A percentile compares a stretch with the other conserved stretches of the same genome.
Conservation (phyloP, 1,284 basidiomycete genomes). For the Rhodofomes roseus region DNA sequence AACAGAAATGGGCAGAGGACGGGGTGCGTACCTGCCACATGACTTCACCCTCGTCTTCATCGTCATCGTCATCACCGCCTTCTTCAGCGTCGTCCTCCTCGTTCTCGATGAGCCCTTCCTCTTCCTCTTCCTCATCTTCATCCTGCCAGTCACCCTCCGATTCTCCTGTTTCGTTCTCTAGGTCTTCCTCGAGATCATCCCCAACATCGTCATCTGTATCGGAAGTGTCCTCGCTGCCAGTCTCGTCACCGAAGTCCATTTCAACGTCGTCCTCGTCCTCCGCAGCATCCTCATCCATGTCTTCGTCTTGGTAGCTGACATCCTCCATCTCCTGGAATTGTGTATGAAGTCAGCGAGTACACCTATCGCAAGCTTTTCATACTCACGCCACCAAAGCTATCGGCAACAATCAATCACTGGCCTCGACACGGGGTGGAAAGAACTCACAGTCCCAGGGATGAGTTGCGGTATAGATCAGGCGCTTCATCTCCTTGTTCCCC, state of each 20-base stretch:
- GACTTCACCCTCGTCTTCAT: constrained; percentile 47
- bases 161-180: constrained; percentile 58
- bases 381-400: constrained; percentile 78
- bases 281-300: constrained; percentile 79
- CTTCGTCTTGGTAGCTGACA: constrained; percentile 67
- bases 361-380: background rate
- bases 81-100: constrained; percentile 52
- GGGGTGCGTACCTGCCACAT: constrained; percentile 66
- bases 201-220: constrained; percentile 67
- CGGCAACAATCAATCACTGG: background rate
- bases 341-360: constrained; percentile 1
- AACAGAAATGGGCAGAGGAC: background rate
- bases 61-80: constrained; percentile 40
- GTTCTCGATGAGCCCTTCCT: constrained; percentile 47
- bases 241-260: constrained; percentile 82
- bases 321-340: constrained; percentile 76
- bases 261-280: constrained; percentile 82
- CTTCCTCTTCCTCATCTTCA: constrained; percentile 64
- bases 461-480: constrained; percentile 94
- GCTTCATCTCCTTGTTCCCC: constrained; percentile 65
- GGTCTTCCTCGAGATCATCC: constrained; percentile 59
- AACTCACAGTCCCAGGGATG: constrained; percentile 90
- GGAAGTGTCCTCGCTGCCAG: constrained; percentile 76
- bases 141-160: constrained; percentile 64
- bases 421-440: background rate